Evolutionary conservation across 768 basidiomycete species (phyloP), one percentile per base, ranked within the genome.

Genomic region (Amanita polypyramis): DNA sequence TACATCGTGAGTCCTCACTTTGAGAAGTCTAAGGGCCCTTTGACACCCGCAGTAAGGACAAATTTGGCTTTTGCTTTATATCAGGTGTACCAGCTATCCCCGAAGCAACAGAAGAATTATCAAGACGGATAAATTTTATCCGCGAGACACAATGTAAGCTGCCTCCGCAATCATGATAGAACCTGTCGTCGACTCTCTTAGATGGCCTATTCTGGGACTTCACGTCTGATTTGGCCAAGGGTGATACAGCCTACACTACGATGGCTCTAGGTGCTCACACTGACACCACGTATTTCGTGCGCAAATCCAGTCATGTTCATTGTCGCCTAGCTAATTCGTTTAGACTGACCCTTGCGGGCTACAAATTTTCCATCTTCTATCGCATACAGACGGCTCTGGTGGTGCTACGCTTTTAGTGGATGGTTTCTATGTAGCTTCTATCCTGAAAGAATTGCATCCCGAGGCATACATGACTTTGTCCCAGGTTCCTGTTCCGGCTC

Each of bases 191-290:
- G 8, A 38, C 37, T 39, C 58, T 15, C 44, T 32, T 53, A 93
- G 91, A 98, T 57, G 95, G 94, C 29, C 82, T 80, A 49, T 94
- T 97, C 65, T 99, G 95, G 94, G 91, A 97, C 58, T 95, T 98
- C 58, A 96, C 92, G 0, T 80, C 94, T 0, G 82, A 95, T 59
- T 73, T 94, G 17, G 80, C 83, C 14, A 91, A 85, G 56, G 92
- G 92, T 10, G 95, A 99, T 62, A 86, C 92, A 6, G 93, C 95
- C 0, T 99, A 99, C 67, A 91, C 92, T 3, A 88, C 82, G 5
- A 65, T 95, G 38, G 85, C 84, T 0, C 77, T 99, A 5, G 81
- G 77, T 3, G 92, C 90, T 0, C 95, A 99, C 60, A 79, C 76
- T 11, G 76, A 79, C 54, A 77, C 75, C 47, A 77, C 76, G 7